These are phyloP conservation scores for Castanospermum australe DNA, from an alignment of 306 rosid genomes.

Conservation along the genomic window DNA sequence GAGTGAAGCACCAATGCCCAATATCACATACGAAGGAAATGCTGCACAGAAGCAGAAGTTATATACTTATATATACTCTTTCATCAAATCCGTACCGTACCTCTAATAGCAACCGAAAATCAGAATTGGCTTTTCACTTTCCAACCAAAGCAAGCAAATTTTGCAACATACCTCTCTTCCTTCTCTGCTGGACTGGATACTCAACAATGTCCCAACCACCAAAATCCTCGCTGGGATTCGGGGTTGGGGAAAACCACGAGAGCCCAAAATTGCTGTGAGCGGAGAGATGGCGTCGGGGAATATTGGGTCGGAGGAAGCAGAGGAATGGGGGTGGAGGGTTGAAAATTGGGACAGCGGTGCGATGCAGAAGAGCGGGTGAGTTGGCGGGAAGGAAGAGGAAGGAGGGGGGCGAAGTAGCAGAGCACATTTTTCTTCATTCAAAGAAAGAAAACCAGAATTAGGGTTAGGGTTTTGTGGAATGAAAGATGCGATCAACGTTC, in stretches of 20 bases:
- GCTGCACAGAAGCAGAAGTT: slow-evolving; percentile 36
- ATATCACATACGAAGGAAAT: slow-evolving; percentile 38
- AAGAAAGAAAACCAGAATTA: background rate
- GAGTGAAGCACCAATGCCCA: slow-evolving; percentile 60
- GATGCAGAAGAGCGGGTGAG: slow-evolving; percentile 29
- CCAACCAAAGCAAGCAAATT: background rate
- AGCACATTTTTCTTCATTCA: slow-evolving; percentile 30
- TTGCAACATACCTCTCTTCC: slow-evolving; percentile 30
- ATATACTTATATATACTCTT: background rate
- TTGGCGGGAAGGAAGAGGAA: slow-evolving; percentile 39
- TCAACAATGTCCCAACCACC: slow-evolving; percentile 68
- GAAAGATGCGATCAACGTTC: background rate
- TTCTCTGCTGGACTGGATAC: slow-evolving; percentile 24
- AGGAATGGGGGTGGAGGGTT: slow-evolving; percentile 26
- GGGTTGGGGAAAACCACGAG: slow-evolving; percentile 46
- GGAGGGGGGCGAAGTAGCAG: slow-evolving; percentile 30
- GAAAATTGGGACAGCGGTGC: slow-evolving; percentile 20
- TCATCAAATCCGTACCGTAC: background rate
- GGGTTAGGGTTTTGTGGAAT: slow-evolving; percentile 11
- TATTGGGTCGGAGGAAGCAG: slow-evolving; percentile 33
- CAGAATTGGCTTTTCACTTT: background rate
- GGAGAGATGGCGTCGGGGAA: slow-evolving; percentile 32
- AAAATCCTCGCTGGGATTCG: slow-evolving; percentile 28
- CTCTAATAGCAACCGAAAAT: background rate
- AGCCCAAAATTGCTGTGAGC: slow-evolving; percentile 37